A percentile compares a stretch with the other conserved stretches of the same genome.
Conservation (phyloP, 805 yeast species). For the Candida nitratophila region DNA sequence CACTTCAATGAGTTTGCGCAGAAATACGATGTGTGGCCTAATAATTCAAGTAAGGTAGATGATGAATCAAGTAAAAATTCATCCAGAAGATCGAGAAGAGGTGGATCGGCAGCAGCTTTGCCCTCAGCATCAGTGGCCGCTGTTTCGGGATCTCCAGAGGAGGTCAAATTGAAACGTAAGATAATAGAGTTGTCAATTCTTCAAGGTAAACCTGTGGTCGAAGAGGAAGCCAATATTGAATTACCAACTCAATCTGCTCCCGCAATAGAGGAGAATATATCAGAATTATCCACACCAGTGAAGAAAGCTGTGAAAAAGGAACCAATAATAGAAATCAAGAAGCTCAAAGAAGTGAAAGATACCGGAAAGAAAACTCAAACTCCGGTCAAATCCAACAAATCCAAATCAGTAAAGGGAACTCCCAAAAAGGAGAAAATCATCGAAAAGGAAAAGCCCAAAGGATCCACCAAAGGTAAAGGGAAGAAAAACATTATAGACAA, state of each 20-base stretch:
- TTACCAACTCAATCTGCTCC: too few relatives aligned
- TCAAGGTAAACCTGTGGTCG: too few relatives aligned
- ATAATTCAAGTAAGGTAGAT: not conserved
- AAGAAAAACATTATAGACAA: too few relatives aligned
- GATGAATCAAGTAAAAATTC: not conserved
- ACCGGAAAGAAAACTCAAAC: not conserved
- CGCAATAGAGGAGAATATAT: too few relatives aligned
- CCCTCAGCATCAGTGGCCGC: not conserved
- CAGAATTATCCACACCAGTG: not conserved
- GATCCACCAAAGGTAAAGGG: not conserved
- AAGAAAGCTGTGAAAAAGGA: not conserved
- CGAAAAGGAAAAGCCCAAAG: not conserved
- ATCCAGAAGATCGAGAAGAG: not conserved
- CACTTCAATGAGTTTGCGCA: not conserved
- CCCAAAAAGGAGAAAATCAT: not conserved
- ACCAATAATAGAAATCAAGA: too few relatives aligned
- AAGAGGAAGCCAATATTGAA: too few relatives aligned
- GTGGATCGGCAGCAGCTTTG: not conserved
- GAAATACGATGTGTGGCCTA: not conserved
- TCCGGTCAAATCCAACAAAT: not conserved
- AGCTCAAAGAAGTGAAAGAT: too few relatives aligned
- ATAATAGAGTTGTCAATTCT: too few relatives aligned
- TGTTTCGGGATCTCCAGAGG: too few relatives aligned
- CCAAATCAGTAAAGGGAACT: too few relatives aligned
- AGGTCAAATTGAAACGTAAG: too few relatives aligned